phyloP scores from a whole-genome alignment of 345 rosid genomes.

The Orychophragmus violaceus region DNA sequence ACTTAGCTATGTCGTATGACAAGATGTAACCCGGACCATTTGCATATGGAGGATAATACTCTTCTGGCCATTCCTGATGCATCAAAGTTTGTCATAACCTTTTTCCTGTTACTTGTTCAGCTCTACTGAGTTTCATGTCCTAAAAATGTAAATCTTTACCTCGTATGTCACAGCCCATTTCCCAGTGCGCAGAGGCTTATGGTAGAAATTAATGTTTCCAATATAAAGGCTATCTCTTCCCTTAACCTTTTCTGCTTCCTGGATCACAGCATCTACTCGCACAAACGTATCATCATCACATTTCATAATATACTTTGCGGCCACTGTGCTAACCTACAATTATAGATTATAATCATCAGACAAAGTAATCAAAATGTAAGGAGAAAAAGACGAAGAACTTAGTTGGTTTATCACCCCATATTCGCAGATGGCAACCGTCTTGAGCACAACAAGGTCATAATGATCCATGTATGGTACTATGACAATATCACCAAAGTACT shows the following conservation, averaged over 20 bases:
- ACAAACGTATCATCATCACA: constrained; percentile 96
- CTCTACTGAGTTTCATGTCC: neutral
- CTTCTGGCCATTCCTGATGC: constrained; percentile 94
- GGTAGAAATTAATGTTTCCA: constrained; percentile 89
- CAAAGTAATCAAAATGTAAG: neutral
- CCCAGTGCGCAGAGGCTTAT: constrained; percentile 80
- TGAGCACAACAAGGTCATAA: constrained; percentile 89
- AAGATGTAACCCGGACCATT: constrained; percentile 95
- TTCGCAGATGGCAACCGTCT: constrained; percentile 96
- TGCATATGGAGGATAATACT: constrained; percentile 94
- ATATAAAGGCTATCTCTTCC: constrained; percentile 60
- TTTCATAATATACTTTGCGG: constrained; percentile 70
- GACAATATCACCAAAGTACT: constrained; percentile 88
- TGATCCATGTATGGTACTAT: constrained; percentile 96
- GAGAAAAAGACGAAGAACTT: neutral
- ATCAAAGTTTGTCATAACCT: neutral
- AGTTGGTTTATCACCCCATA: constrained; percentile 56
- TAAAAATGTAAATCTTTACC: constrained; percentile 38
- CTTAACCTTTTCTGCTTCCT: constrained; percentile 63
- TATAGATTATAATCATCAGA: neutral
- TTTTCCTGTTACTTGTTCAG: neutral
- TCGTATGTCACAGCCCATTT: constrained; percentile 98
- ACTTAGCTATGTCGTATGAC: constrained; percentile 69
- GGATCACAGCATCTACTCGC: constrained; percentile 67
- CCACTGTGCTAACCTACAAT: constrained; percentile 34